These are phyloP conservation scores for Trapa incisa DNA, from an alignment of 345 rosid species.

Conservation along the genomic window DNA sequence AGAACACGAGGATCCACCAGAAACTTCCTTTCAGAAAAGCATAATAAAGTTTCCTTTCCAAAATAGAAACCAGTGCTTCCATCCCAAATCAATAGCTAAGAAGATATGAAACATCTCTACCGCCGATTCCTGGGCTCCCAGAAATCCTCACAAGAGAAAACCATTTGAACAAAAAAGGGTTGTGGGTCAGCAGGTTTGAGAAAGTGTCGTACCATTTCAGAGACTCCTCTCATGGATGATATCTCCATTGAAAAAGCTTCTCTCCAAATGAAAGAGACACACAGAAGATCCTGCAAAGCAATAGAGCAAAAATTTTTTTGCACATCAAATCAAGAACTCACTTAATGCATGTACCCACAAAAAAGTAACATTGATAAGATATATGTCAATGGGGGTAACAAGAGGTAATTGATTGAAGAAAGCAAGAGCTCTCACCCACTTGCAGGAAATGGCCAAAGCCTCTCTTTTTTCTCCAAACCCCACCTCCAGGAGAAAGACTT, in stretches of 20 bases:
- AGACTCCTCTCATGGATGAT: slow-evolving; percentile 26
- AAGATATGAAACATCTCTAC: not conserved
- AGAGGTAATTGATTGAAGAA: not conserved
- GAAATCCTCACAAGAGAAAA: not conserved
- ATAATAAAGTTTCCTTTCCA: not conserved
- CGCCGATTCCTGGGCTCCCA: not conserved
- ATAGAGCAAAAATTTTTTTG: not conserved
- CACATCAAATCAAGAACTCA: slow-evolving; percentile 1
- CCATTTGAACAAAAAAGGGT: not conserved
- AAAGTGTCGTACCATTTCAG: slow-evolving; percentile 18
- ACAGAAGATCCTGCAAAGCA: slow-evolving; percentile 10
- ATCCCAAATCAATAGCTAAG: not conserved
- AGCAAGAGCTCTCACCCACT: not conserved
- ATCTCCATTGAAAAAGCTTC: slow-evolving; percentile 32
- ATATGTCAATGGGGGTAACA: not conserved
- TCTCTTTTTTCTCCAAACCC: slow-evolving; percentile 14
- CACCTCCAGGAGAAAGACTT: slow-evolving; percentile 15
- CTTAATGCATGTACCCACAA: not conserved
- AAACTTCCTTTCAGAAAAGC: not conserved
- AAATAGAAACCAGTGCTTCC: not conserved
- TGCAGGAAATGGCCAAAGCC: slow-evolving; percentile 8
- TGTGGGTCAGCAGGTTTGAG: not conserved
- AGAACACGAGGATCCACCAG: not conserved
- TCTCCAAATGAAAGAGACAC: slow-evolving; percentile 7
- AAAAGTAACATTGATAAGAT: slow-evolving; percentile 1